Evolutionary conservation across 768 basidiomycete species (phyloP), one percentile per base, ranked within the genome.

Genomic region (Tulasnella sp.): DNA sequence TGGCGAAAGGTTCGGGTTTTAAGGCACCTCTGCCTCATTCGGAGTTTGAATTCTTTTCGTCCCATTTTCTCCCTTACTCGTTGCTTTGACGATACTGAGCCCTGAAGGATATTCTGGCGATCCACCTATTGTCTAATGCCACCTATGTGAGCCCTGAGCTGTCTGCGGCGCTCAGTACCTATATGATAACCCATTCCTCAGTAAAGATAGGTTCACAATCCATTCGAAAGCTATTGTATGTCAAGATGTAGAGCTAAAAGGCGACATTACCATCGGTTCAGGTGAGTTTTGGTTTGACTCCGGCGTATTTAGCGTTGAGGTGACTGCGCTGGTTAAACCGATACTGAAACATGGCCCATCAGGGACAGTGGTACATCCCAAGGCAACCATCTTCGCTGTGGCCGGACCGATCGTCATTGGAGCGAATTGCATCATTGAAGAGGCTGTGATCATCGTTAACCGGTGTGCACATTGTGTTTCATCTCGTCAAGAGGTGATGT

Each of bases 241-340:
- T 62, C 84, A 89, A 61, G 91, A 95, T 68, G 86, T 88, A 27
- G 91, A 96, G 56, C 72, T 98, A 58, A 87, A 88, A 63, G 93
- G 95, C 45, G 84, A 91, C 60, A 85, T 93, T 48, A 92, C 90
- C 16, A 83, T 99, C 52, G 91, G 90, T 24, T 72, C 85, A 62
- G 84, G 87, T 79, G 20, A 45, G 22, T 28, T 24, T 4, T 15
- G 4, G 16, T 41, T 25, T n/a, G 2, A 50, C n/a, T 20, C 48
- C 20, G 2, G 25, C 5, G 35, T 40, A 50, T n/a, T n/a, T n/a
- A n/a, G n/a, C n/a, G n/a, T n/a, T n/a, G n/a, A n/a, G n/a, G n/a
- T n/a, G n/a, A n/a, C n/a, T n/a, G n/a, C n/a, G n/a, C n/a, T n/a
- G n/a, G n/a, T 27, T 34, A 43, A 19, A 29, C 29, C n/a, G n/a